These are phyloP conservation scores for Luffa aegyptiaca DNA, from an alignment of 306 rosid genomes.

Conservation along the genomic window DNA sequence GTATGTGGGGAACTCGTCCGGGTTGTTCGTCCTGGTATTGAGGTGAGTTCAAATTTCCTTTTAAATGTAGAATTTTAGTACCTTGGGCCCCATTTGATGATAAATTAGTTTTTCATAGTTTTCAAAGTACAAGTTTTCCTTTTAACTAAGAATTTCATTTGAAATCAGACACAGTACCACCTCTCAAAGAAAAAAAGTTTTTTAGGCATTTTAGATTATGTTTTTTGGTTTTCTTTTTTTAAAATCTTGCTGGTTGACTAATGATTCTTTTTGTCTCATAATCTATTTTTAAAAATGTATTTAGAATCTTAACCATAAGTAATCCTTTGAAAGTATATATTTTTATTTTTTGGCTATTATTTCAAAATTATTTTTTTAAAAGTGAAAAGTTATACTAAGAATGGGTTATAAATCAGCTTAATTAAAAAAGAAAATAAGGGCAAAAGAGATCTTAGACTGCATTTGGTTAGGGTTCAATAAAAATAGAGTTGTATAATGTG, in stretches of 20 bases:
- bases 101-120: background rate
- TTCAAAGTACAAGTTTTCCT: background rate
- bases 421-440: background rate
- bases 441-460: background rate
- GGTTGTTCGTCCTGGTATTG: conserved; percentile 79
- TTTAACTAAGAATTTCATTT: background rate
- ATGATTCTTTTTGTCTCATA: background rate
- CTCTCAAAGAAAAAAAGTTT: background rate
- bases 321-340: background rate
- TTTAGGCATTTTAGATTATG: background rate
- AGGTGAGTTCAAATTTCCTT: conserved; percentile 35
- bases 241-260: background rate
- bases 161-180: background rate
- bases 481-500: background rate
- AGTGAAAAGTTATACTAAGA: background rate
- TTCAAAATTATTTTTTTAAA: background rate
- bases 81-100: background rate
- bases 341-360: background rate
- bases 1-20: conserved; percentile 95
- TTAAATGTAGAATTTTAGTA: background rate
- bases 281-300: background rate
- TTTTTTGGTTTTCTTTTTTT: background rate
- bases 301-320: background rate
- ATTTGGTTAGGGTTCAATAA: background rate
- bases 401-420: background rate